Conservation (phyloP, 441 rosid species). For the Pelargonium cotyledonis region DNA sequence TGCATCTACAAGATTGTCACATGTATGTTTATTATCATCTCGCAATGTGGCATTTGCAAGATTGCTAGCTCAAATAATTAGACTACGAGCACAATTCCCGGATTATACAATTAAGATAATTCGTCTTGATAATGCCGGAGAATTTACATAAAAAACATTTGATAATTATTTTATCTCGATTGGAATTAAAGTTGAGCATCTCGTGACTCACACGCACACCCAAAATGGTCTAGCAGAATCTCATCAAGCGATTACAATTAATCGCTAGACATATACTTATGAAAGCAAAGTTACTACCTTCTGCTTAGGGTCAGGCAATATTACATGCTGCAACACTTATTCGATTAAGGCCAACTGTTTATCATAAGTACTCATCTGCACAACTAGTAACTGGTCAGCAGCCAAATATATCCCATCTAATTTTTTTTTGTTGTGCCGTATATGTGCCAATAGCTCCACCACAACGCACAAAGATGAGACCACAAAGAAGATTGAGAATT, state of each 20-base stretch:
- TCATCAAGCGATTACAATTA: constrained; percentile 2
- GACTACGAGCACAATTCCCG: neutral
- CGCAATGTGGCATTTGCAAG: neutral
- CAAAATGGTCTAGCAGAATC: constrained; percentile 9
- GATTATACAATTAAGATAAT: constrained; percentile 6
- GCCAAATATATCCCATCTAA: neutral
- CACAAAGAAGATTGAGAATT: neutral
- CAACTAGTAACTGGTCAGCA: neutral
- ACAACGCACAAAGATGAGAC: neutral
- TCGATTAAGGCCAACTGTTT: neutral
- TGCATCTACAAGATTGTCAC: neutral
- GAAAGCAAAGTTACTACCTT: neutral
- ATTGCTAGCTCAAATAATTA: too few relatives aligned
- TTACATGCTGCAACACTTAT: neutral
- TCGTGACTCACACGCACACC: neutral
- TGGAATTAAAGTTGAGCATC: constrained; percentile 7
- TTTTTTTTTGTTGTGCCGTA: neutral
- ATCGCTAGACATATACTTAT: neutral
- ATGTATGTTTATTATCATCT: neutral
- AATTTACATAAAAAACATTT: neutral
- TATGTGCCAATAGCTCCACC: neutral
- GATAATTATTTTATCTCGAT: neutral
- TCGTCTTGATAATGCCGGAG: neutral
- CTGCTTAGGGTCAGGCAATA: neutral
- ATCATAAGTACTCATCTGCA: neutral